A percentile compares a stretch with the other conserved stretches of the same genome.
Evolutionary conservation across 345 rosid genomes (phyloP).

Genomic region (Mangifera indica): DNA sequence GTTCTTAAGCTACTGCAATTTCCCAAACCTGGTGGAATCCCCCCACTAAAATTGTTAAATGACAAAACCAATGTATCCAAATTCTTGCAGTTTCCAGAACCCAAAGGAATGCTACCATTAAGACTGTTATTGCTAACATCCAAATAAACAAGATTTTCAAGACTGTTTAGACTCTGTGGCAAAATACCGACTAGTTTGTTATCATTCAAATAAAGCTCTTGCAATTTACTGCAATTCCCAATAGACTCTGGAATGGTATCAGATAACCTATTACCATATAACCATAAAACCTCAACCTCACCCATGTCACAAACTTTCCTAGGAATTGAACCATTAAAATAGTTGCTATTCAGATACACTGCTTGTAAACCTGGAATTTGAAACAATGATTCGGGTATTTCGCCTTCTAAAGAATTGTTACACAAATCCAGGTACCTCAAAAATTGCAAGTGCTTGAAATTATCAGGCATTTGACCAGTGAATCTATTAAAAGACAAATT

Average conservation of each 20-base stretch:
- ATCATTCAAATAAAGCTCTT: constrained; percentile 38
- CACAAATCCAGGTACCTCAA: constrained; percentile 37
- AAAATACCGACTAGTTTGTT: constrained; percentile 58
- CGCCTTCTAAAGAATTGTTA: constrained; percentile 50
- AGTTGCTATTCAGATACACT: constrained; percentile 46
- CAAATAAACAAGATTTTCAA: constrained; percentile 49
- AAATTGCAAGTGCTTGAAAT: constrained; percentile 36
- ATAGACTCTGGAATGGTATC: constrained; percentile 65
- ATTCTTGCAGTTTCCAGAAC: constrained; percentile 45
- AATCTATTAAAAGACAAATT: constrained; percentile 59
- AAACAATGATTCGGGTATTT: constrained; percentile 60
- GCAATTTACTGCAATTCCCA: constrained; percentile 53
- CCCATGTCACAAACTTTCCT: constrained; percentile 49
- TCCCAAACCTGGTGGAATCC: constrained; percentile 53
- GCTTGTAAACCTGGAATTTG: constrained; percentile 31
- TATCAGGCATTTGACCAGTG: constrained; percentile 50
- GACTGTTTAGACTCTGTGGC: constrained; percentile 53
- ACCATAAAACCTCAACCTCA: constrained; percentile 32
- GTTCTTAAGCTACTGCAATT: constrained; percentile 51
- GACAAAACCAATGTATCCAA: constrained; percentile 56
- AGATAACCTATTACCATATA: constrained; percentile 49
- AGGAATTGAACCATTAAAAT: constrained; percentile 63
- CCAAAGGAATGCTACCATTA: constrained; percentile 48
- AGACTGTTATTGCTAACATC: constrained; percentile 41
- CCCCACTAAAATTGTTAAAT: constrained; percentile 53